phyloP scores from a whole-genome alignment of 495 filamentous ascomycete species.

The Podospora conica region DNA sequence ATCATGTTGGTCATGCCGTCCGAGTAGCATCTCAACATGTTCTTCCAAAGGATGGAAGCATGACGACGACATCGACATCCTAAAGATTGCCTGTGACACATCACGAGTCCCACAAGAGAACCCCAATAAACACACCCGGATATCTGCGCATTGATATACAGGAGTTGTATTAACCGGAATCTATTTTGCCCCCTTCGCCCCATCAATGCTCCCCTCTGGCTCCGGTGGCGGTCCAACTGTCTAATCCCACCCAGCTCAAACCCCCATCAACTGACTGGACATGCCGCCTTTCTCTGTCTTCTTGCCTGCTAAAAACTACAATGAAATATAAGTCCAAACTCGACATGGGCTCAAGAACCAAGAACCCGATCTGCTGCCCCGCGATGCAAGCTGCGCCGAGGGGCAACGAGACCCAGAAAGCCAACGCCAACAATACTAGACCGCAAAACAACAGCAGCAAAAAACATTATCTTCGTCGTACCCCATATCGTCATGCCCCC shows the following conservation, averaged over 20 bases:
- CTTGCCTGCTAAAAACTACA: background rate
- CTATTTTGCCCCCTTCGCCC: background rate
- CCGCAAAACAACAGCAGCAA: background rate
- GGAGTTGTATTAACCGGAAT: background rate
- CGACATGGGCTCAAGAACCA: background rate
- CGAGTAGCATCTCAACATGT: background rate
- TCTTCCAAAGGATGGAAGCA: background rate
- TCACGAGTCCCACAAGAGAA: too few species aligned
- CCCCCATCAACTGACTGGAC: background rate
- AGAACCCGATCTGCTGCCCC: background rate
- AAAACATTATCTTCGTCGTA: conserved; percentile 7
- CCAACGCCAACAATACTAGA: conserved; percentile 16
- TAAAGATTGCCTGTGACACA: too few species aligned
- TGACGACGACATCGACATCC: background rate
- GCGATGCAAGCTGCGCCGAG: background rate
- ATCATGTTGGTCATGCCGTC: background rate
- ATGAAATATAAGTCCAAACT: background rate
- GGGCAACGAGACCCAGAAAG: background rate
- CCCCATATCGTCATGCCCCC: conserved; percentile 3
- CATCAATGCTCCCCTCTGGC: background rate
- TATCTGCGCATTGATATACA: background rate
- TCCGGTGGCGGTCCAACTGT: background rate
- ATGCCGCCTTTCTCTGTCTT: background rate
- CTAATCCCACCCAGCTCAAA: background rate
- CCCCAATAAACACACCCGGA: too few species aligned